Percentiles rank a stretch among this genome's conserved stretches.
Evolutionary conservation across 2,329 filamentous ascomycete species (phyloP).

Genomic region (Paecilomyces sp.): DNA sequence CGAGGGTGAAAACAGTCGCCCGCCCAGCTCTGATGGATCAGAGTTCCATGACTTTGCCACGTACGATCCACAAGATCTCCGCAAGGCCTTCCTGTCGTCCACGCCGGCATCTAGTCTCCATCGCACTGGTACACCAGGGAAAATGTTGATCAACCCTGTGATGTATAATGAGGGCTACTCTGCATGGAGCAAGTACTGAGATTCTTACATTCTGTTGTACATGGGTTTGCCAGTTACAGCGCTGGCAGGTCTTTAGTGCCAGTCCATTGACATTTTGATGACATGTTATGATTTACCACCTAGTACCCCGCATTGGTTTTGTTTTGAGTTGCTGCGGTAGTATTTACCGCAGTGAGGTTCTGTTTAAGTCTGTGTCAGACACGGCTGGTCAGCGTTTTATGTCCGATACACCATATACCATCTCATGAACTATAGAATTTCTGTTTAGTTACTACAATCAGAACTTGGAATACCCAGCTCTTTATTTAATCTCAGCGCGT

Average conservation of each 20-base stretch:
- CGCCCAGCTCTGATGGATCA: not conserved
- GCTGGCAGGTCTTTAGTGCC: not conserved
- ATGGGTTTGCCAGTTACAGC: not conserved
- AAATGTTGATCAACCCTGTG: not conserved
- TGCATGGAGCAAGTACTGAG: not conserved
- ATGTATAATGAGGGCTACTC: not conserved
- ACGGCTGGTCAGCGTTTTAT: not conserved
- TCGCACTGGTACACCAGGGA: not conserved
- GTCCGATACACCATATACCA: not conserved
- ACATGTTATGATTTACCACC: not conserved
- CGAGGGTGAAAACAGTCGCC: not conserved
- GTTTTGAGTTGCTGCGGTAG: not conserved
- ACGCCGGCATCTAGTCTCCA: conserved; percentile 5
- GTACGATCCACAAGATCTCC: conserved; percentile 7
- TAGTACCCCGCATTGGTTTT: not conserved
- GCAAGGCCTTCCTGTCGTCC: not conserved
- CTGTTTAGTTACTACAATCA: not conserved
- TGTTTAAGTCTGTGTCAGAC: not conserved
- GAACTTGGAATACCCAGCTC: not conserved
- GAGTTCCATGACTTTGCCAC: conserved; percentile 9
- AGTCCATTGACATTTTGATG: not conserved
- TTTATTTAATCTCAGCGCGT: not conserved
- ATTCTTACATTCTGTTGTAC: not conserved
- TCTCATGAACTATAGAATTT: not conserved
- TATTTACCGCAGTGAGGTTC: not conserved